Percentiles rank a stretch among this genome's conserved stretches.
These are phyloP conservation scores for Phytophthora syringae DNA, from an alignment of 352 stramenopile species.

Conservation along the genomic window DNA sequence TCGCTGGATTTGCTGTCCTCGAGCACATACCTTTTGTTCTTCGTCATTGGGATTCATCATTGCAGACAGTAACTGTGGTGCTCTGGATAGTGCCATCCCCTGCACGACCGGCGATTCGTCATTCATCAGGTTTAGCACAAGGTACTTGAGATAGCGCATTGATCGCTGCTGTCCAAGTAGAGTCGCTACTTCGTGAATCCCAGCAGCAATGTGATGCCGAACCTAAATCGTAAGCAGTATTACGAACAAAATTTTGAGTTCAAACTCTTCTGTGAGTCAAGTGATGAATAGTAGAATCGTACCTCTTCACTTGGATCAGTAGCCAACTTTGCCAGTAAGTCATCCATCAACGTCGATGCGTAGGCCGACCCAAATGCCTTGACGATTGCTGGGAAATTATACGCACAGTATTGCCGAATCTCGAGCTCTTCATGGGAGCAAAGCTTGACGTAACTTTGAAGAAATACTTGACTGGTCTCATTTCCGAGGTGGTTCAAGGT, in stretches of 20 bases:
- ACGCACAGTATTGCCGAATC: constrained; percentile 69
- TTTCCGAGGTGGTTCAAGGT: constrained; percentile 61
- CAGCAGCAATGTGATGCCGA: constrained; percentile 67
- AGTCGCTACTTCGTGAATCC: constrained; percentile 76
- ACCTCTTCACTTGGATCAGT: constrained; percentile 61
- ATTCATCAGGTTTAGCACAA: constrained; percentile 63
- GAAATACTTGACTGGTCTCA: constrained; percentile 54
- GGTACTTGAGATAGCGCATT: constrained; percentile 66
- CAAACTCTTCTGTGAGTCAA: too few species aligned
- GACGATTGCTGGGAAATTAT: constrained; percentile 83
- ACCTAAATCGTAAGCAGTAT: too few species aligned
- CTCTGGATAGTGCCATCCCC: constrained; percentile 61
- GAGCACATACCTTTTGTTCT: constrained; percentile 64
- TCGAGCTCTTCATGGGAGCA: constrained; percentile 65
- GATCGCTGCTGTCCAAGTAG: constrained; percentile 67
- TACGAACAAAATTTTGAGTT: too few species aligned
- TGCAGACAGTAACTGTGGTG: constrained; percentile 55
- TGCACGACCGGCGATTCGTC: constrained; percentile 71
- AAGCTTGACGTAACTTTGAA: constrained; percentile 70
- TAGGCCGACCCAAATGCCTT: constrained; percentile 71
- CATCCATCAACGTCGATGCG: constrained; percentile 70
- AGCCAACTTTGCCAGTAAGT: constrained; percentile 66
- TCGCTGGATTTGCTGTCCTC: background rate
- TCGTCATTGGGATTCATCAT: constrained; percentile 65
- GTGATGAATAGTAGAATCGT: too few species aligned